Evolutionary conservation across 345 rosid genomes (phyloP).

Genomic region (Dipteronia dyeriana): DNA sequence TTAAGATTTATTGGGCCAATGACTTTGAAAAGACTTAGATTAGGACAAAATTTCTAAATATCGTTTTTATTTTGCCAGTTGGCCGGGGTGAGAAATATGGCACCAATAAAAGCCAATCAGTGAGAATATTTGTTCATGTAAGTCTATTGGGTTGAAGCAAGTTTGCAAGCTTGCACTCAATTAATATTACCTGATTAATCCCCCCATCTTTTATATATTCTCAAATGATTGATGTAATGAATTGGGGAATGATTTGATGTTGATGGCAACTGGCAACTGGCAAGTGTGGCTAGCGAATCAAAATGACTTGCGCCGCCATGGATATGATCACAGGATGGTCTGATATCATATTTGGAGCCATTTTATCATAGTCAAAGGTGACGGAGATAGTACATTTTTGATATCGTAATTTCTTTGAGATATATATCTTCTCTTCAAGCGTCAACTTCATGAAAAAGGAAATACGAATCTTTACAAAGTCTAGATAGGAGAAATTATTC

Average conservation of each 20-base stretch:
- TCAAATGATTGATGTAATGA: slow-evolving; percentile 8
- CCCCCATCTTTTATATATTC: not conserved
- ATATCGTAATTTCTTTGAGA: no score
- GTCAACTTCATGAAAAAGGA: slow-evolving; percentile 2
- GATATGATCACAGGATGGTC: not conserved
- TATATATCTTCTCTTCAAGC: not conserved
- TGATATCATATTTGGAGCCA: slow-evolving; percentile 4
- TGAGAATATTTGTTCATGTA: not conserved
- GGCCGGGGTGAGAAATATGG: not conserved
- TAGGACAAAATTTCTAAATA: not conserved
- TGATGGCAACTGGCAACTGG: not conserved
- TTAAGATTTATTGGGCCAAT: not conserved
- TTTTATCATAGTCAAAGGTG: not conserved
- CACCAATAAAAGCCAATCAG: not conserved
- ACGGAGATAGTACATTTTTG: not conserved
- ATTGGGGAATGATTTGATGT: slow-evolving; percentile 17
- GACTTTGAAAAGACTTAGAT: slow-evolving; percentile 13
- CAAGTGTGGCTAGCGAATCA: not conserved
- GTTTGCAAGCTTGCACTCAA: not conserved
- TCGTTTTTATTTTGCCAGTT: not conserved
- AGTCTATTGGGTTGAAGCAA: not conserved
- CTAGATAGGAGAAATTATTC: no score
- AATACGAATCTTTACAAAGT: not conserved
- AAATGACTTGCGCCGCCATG: slow-evolving; percentile 14
- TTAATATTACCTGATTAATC: not conserved